phyloP scores from a whole-genome alignment of 2,329 filamentous ascomycete species.

The Apiospora aurea region DNA sequence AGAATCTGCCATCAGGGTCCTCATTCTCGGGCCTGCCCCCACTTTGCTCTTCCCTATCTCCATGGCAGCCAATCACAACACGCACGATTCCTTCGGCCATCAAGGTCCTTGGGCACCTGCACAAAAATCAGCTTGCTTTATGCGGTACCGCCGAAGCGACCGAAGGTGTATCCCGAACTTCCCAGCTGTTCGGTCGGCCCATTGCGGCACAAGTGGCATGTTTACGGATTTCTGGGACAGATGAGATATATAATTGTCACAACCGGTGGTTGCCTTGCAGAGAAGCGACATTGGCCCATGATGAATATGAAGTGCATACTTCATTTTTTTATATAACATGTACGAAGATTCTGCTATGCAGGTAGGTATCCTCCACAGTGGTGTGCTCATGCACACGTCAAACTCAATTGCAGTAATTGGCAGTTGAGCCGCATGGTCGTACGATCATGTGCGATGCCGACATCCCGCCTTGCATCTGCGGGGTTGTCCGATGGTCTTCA shows the following conservation, averaged over 20 bases:
- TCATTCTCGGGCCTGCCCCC: background rate
- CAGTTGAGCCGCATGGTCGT: conserved; percentile 12
- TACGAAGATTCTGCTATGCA: background rate
- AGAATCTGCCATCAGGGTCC: conserved; percentile 22
- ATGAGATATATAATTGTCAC: background rate
- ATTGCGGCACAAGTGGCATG: conserved; percentile 3
- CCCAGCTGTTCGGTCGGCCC: background rate
- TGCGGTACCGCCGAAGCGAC: conserved; percentile 17
- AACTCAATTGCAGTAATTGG: background rate
- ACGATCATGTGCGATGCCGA: conserved; percentile 18
- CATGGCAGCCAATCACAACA: background rate
- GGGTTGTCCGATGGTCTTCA: background rate
- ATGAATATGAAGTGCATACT: background rate
- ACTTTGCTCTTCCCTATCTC: background rate
- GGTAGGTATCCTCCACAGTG: background rate
- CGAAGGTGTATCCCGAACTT: background rate
- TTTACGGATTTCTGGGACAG: background rate
- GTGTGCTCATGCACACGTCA: background rate
- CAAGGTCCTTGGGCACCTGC: background rate
- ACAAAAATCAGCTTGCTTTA: conserved; percentile 13
- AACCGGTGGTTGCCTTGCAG: background rate
- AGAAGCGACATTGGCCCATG: background rate
- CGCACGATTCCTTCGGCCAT: background rate
- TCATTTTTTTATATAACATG: too few species aligned
- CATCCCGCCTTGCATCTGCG: conserved; percentile 9